phyloP scores from a whole-genome alignment of 495 filamentous ascomycete genomes.

The Cercophora samala region DNA sequence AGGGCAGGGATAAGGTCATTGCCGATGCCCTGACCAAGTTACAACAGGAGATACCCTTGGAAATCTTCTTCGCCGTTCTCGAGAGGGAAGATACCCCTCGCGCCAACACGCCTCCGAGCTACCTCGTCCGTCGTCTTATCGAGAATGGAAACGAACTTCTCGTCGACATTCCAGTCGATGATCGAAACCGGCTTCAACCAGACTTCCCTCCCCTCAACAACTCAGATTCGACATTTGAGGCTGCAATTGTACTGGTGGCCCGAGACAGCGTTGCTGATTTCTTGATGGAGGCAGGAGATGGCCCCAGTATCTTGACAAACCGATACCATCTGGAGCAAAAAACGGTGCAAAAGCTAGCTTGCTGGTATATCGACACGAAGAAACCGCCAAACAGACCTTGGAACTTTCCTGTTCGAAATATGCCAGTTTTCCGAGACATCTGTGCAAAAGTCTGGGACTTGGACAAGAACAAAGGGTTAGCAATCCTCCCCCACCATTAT shows the following conservation, averaged over 20 bases:
- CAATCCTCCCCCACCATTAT: neutral
- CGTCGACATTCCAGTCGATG: constrained; percentile 13
- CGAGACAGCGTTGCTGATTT: constrained; percentile 26
- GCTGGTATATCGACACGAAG: constrained; percentile 3
- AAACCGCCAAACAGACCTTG: neutral
- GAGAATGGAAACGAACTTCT: constrained; percentile 17
- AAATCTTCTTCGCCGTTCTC: constrained; percentile 21
- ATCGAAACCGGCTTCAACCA: constrained; percentile 9
- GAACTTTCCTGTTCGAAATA: constrained; percentile 3
- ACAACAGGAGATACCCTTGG: constrained; percentile 7
- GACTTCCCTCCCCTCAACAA: neutral
- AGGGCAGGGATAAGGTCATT: constrained; percentile 12
- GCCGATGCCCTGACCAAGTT: constrained; percentile 9
- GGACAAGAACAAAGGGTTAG: constrained; percentile 14
- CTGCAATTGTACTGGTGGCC: constrained; percentile 20
- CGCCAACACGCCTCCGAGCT: neutral
- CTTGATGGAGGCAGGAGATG: constrained; percentile 11
- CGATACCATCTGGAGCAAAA: neutral
- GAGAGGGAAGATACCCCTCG: constrained; percentile 9
- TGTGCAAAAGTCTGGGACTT: constrained; percentile 17
- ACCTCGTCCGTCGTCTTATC: constrained; percentile 12
- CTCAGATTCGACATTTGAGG: neutral
- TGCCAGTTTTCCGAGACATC: constrained; percentile 18
- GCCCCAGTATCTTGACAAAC: neutral
- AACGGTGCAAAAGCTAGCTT: constrained; percentile 2